Evolutionary conservation across 345 rosid genomes (phyloP).

Genomic region (Heritiera littoralis): DNA sequence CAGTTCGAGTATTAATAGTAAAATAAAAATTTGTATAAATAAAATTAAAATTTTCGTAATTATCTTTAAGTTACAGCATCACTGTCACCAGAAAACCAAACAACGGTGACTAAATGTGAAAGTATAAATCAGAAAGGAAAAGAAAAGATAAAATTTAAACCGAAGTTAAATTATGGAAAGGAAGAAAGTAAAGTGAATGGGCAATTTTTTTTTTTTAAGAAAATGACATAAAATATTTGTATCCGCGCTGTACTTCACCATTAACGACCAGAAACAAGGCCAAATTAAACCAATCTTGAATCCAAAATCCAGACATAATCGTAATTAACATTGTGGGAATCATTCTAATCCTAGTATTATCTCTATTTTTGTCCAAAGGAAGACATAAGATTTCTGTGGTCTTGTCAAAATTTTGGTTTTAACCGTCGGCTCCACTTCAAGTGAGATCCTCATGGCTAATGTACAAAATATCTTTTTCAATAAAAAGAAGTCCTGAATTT

Average conservation of each 20-base stretch:
- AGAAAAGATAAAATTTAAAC: too few species aligned
- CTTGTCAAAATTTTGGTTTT: background rate
- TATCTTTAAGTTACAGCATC: too few species aligned
- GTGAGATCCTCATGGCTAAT: background rate
- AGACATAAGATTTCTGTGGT: background rate
- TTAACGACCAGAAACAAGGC: background rate
- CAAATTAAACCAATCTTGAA: background rate
- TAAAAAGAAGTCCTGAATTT: background rate
- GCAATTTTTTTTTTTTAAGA: too few species aligned
- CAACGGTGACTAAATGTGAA: too few species aligned
- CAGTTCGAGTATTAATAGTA: too few species aligned
- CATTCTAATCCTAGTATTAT: slow-evolving; percentile 13
- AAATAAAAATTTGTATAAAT: too few species aligned
- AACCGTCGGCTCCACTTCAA: slow-evolving; percentile 3
- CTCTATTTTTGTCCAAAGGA: slow-evolving; percentile 10
- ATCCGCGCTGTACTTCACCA: slow-evolving; percentile 8
- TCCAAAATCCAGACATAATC: background rate
- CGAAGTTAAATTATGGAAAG: too few species aligned
- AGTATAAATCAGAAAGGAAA: too few species aligned
- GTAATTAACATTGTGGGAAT: slow-evolving; percentile 19
- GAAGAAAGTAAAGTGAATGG: too few species aligned
- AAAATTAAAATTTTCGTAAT: too few species aligned
- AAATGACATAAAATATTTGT: too few species aligned
- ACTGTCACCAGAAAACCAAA: too few species aligned
- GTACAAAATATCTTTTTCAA: background rate